These are phyloP conservation scores for Calonectria pseudoturangicola DNA, from an alignment of 2,329 filamentous ascomycete genomes.

Conservation along the genomic window DNA sequence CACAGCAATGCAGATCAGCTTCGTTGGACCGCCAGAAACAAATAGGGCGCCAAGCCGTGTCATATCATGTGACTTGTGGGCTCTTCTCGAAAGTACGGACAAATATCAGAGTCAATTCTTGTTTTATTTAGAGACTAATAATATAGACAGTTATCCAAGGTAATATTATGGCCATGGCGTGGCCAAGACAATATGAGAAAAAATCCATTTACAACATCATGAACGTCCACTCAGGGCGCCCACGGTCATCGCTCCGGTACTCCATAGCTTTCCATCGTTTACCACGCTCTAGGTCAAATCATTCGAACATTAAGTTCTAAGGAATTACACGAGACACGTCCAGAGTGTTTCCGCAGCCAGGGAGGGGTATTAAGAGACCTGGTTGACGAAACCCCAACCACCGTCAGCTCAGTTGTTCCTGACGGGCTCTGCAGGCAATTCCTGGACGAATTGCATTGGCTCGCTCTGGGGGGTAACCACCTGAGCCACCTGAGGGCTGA, in stretches of 20 bases:
- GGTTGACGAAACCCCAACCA: background rate
- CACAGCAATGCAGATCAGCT: no score
- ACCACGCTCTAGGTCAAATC: slow-evolving; percentile 1
- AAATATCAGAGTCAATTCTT: background rate
- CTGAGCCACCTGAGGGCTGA: background rate
- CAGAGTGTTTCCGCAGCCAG: background rate
- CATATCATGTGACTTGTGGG: background rate
- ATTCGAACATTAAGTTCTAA: background rate
- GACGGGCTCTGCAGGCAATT: slow-evolving; percentile 1
- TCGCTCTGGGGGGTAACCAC: background rate
- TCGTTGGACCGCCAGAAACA: no score
- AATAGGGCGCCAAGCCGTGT: background rate
- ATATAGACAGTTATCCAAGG: background rate
- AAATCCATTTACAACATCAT: background rate
- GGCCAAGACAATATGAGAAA: background rate
- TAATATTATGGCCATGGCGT: background rate
- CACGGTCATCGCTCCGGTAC: slow-evolving; percentile 8
- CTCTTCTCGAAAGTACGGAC: background rate
- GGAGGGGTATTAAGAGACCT: background rate
- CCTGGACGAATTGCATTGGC: background rate
- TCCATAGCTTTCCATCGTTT: slow-evolving; percentile 19
- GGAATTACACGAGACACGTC: slow-evolving; percentile 12
- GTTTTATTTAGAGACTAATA: background rate
- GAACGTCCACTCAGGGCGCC: background rate
- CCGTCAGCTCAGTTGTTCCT: background rate